Evolutionary conservation across 768 basidiomycete species (phyloP), one percentile per base, ranked within the genome.

Genomic region (Tylopilus vinaceipallidus): DNA sequence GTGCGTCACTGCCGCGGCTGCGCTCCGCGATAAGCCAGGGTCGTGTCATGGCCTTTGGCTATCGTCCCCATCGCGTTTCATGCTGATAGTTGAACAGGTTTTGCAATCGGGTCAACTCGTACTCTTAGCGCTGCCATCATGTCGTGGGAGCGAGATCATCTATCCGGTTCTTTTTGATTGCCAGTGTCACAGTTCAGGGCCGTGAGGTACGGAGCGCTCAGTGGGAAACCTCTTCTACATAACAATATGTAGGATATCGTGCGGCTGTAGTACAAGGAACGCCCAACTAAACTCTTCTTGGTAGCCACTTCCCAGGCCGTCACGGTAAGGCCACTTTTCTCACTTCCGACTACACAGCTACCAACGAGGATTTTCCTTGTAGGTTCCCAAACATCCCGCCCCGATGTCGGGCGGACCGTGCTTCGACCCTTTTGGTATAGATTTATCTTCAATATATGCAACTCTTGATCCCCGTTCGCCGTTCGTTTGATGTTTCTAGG

Each of bases 361-460:
- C 13, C 14, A n/a, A 42, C 29, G 13, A 9, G 22, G 20, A 17
- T 13, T 38, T 38, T 23, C 27, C 51, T 34, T 16, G 19, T 39
- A 26, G 33, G 22, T 52, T 62, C 61, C 50, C 52, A 58, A 47
- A 36, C 33, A 26, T 42, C 19, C 23, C 36, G 35, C 16, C 42
- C 41, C 6, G 33, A 26, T 45, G 26, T 43, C 26, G 12, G 39
- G n/a, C n/a, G n/a, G n/a, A n/a, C n/a, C 20, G 45, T 13, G 27
- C 33, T 23, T 7, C 29, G 39, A 26, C 33, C 26, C 38, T 38
- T 39, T 22, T 29, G n/a, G 34, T 19, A 20, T 14, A 37, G 24
- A 14, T 58, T 51, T 55, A 52, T 66, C 52, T n/a, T 50, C 24
- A n/a, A 14, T 38, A 55, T 60, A 53, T 60, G 58, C 61, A 50